Conservation (phyloP, 495 filamentous ascomycete species). For the Hyaloscypha hepaticicola region DNA sequence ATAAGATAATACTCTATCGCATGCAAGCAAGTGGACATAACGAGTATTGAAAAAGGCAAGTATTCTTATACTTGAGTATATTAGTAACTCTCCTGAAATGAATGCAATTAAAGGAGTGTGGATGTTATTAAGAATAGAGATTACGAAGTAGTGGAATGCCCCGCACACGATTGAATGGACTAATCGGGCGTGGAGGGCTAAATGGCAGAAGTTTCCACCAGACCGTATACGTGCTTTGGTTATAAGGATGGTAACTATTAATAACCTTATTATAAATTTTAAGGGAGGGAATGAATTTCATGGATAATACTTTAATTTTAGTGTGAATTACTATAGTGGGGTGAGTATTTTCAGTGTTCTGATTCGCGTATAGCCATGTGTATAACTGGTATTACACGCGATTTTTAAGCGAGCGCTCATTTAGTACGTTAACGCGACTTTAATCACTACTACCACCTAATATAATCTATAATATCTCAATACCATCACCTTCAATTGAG, state of each 20-base stretch:
- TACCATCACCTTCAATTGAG: too few relatives aligned
- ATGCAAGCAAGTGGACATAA: conserved; percentile 14
- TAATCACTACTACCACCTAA: too few relatives aligned
- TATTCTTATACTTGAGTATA: conserved; percentile 16
- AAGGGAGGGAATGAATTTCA: too few relatives aligned
- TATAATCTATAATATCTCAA: too few relatives aligned
- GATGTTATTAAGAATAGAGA: too few relatives aligned
- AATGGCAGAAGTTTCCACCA: conserved; percentile 1
- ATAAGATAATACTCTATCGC: conserved; percentile 9
- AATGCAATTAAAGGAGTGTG: too few relatives aligned
- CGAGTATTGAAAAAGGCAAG: neutral
- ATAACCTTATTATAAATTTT: too few relatives aligned
- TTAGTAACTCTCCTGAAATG: conserved; percentile 17
- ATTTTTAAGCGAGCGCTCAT: too few relatives aligned
- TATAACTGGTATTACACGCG: too few relatives aligned
- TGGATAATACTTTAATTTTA: conserved; percentile 10
- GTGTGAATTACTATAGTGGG: neutral
- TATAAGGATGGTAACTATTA: conserved; percentile 5
- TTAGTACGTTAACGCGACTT: too few relatives aligned
- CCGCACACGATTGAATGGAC: conserved; percentile 1
- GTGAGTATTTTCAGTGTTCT: neutral
- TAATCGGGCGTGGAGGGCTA: conserved; percentile 9
- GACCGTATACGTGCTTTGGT: conserved; percentile 10
- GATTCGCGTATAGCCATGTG: neutral
- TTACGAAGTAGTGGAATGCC: too few relatives aligned